These are phyloP conservation scores for Quercus phellos DNA, from an alignment of 331 rosid genomes.

Conservation along the genomic window DNA sequence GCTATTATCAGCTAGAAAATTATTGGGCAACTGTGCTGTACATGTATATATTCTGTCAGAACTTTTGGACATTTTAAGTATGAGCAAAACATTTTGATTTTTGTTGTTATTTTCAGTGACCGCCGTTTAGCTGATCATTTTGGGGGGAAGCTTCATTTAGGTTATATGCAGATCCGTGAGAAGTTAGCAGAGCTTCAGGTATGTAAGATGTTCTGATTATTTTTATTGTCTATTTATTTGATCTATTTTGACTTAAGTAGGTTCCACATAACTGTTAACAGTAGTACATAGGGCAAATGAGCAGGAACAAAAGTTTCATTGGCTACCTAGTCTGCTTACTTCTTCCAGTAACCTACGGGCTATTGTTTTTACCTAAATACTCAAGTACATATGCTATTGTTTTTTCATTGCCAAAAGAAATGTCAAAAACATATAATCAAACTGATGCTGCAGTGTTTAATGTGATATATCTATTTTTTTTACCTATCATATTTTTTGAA, in stretches of 20 bases:
- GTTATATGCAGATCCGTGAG: conserved; percentile 98
- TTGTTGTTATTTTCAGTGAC: conserved; percentile 64
- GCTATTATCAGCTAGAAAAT: conserved; percentile 64
- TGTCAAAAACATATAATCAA: background rate
- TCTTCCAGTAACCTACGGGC: background rate
- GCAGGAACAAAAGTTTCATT: conserved; percentile 6
- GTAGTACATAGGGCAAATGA: background rate
- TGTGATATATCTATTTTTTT: background rate
- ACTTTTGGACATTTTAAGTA: conserved; percentile 23
- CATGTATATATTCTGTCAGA: conserved; percentile 17
- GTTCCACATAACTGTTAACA: background rate
- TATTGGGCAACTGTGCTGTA: conserved; percentile 42
- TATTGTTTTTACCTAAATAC: conserved; percentile 4
- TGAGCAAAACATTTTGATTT: conserved; percentile 29
- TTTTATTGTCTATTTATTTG: conserved; percentile 4
- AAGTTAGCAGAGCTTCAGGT: conserved; percentile 94
- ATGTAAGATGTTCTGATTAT: conserved; percentile 15
- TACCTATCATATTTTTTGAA: conserved; percentile 1
- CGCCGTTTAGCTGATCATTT: conserved; percentile 99
- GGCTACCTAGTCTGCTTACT: conserved; percentile 2
- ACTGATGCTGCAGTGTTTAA: background rate
- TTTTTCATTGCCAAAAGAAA: background rate
- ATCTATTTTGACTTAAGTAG: background rate
- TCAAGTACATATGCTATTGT: background rate
- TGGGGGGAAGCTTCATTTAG: conserved; percentile 99